Evolutionary conservation across 2,329 filamentous ascomycete genomes (phyloP).

Genomic region (Venturia nashicola): DNA sequence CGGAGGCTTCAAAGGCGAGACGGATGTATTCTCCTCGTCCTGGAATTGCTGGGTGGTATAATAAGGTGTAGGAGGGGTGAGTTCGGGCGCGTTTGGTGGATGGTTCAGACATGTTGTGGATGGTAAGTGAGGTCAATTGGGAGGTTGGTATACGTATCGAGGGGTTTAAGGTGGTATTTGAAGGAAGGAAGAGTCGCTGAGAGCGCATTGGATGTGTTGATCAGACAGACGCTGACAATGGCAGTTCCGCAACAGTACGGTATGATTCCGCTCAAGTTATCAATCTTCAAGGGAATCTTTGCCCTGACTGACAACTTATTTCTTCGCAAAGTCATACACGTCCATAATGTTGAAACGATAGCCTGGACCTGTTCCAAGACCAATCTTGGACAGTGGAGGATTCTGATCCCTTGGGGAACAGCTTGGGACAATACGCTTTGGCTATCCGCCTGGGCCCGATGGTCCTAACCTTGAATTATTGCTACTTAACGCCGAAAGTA

Average conservation of each 20-base stretch:
- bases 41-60: constrained; percentile 62
- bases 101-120: neutral
- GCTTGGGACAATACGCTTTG: too few species aligned
- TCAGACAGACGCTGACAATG: neutral
- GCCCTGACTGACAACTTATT: too few species aligned
- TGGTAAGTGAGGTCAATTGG: neutral
- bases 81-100: neutral
- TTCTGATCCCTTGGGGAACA: too few species aligned
- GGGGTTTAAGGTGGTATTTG: neutral
- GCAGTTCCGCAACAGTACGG: neutral
- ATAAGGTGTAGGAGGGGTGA: constrained; percentile 43
- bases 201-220: neutral
- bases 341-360: too few species aligned
- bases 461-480: too few species aligned
- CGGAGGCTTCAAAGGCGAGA: constrained; percentile 57
- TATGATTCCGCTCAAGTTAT: neutral
- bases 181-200: neutral
- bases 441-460: too few species aligned
- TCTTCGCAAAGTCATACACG: too few species aligned
- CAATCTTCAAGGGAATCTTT: neutral
- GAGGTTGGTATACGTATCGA: neutral
- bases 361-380: too few species aligned
- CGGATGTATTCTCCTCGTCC: constrained; percentile 66
- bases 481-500: too few species aligned
- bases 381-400: too few species aligned